A percentile compares a stretch with the other conserved stretches of the same genome.
Evolutionary conservation across 192 early-diverging fungal species (phyloP).

Genomic region (Coemansia sp.): DNA sequence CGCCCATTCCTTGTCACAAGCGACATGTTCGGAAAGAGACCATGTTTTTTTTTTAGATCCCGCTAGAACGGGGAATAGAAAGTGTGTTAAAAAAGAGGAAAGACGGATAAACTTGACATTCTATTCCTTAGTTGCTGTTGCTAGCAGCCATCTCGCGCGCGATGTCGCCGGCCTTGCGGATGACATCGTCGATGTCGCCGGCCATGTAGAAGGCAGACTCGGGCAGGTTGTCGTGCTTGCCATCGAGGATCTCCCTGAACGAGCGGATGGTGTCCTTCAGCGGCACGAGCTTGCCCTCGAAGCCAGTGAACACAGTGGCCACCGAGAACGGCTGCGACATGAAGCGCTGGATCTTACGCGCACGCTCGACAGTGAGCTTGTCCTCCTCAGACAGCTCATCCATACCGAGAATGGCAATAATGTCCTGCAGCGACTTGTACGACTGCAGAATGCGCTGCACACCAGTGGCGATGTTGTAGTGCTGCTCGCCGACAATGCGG

Average conservation of each 20-base stretch:
- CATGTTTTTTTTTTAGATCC: neutral
- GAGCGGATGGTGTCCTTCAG: constrained; percentile 94
- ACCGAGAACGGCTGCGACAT: constrained; percentile 98
- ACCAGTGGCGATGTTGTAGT: constrained; percentile 91
- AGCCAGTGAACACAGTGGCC: constrained; percentile 97
- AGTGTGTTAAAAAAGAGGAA: neutral
- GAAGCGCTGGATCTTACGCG: constrained; percentile 99
- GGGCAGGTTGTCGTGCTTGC: constrained; percentile 93
- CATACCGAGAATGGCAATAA: constrained; percentile 99
- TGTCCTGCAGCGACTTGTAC: constrained; percentile 99
- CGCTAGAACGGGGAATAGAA: neutral
- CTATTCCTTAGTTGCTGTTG: constrained; percentile 30
- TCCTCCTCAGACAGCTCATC: constrained; percentile 99
- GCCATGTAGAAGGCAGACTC: constrained; percentile 98
- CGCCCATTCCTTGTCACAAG: neutral
- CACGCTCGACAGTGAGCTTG: constrained; percentile 97
- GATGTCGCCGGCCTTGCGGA: constrained; percentile 83
- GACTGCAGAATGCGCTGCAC: constrained; percentile 96
- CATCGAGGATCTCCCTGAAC: constrained; percentile 95
- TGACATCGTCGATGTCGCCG: constrained; percentile 93
- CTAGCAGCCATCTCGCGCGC: constrained; percentile 64
- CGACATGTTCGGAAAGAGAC: neutral
- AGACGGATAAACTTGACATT: neutral
- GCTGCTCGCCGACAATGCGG: constrained; percentile 91
- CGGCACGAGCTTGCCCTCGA: constrained; percentile 89